These are phyloP conservation scores for Vitis riparia DNA, from an alignment of 164 flowering plant species.

Conservation along the genomic window DNA sequence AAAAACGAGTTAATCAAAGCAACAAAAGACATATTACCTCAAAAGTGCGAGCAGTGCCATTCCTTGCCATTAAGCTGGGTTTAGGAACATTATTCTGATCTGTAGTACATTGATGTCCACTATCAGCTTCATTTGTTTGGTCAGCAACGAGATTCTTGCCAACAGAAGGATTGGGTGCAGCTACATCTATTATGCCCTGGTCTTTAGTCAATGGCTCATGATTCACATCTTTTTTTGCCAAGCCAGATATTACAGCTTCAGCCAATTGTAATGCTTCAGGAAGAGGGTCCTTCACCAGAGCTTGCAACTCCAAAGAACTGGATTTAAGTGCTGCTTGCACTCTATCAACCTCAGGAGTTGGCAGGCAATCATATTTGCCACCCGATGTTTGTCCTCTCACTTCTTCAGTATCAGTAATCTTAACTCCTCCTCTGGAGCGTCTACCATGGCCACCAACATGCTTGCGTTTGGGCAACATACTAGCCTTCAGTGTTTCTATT, in stretches of 20 bases:
- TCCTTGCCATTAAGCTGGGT: slow-evolving; percentile 51
- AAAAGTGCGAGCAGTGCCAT: slow-evolving; percentile 48
- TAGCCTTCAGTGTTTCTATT: slow-evolving; percentile 16
- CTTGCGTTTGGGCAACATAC: slow-evolving; percentile 18
- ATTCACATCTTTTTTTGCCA: slow-evolving; percentile 9
- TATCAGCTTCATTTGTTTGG: slow-evolving; percentile 3
- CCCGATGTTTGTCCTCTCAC: slow-evolving; percentile 6
- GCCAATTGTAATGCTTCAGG: slow-evolving; percentile 56
- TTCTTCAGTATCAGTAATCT: slow-evolving; percentile 31
- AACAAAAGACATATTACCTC: slow-evolving; percentile 37
- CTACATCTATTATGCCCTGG: slow-evolving; percentile 12
- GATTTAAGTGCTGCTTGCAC: slow-evolving; percentile 45
- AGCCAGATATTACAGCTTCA: slow-evolving; percentile 21
- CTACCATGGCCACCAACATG: slow-evolving; percentile 15
- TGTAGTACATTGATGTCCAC: slow-evolving; percentile 2
- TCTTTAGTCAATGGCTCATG: slow-evolving; percentile 12
- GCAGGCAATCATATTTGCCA: slow-evolving; percentile 17
- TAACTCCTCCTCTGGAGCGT: slow-evolving; percentile 28
- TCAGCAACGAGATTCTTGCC: slow-evolving; percentile 6
- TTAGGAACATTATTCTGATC: slow-evolving; percentile 14
- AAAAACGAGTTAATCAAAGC: background rate
- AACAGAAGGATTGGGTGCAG: slow-evolving; percentile 3
- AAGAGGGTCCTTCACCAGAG: slow-evolving; percentile 68
- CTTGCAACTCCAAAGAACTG: slow-evolving; percentile 47
- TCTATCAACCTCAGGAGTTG: slow-evolving; percentile 37